A percentile compares a stretch with the other conserved stretches of the same genome.
Evolutionary conservation across 352 stramenopile species (phyloP).

Genomic region (Phytophthora crassamura): DNA sequence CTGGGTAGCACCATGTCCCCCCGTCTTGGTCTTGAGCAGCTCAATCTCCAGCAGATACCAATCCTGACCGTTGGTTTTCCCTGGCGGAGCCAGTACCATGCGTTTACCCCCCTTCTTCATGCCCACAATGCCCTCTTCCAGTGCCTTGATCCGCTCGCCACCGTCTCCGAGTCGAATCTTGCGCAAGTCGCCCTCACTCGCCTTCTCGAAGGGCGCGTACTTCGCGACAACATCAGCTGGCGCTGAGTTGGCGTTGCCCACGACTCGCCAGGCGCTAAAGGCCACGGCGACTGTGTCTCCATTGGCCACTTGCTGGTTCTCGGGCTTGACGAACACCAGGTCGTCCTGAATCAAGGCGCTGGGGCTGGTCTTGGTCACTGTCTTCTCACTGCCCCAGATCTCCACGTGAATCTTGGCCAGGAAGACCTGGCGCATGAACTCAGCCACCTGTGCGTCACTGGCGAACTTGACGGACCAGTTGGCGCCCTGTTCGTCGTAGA

Average conservation of each 20-base stretch:
- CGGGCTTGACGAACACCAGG: constrained; percentile 47
- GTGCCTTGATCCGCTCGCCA: constrained; percentile 83
- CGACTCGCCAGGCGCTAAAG: constrained; percentile 81
- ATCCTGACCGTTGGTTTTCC: constrained; percentile 82
- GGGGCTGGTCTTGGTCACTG: constrained; percentile 53
- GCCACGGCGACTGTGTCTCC: constrained; percentile 72
- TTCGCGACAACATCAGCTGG: constrained; percentile 78
- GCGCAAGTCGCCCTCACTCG: constrained; percentile 51
- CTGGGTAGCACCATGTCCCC: constrained; percentile 27
- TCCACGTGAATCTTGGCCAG: constrained; percentile 82
- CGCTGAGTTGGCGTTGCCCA: constrained; percentile 64
- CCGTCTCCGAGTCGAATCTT: constrained; percentile 84
- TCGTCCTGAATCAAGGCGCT: constrained; percentile 63
- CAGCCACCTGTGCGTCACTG: constrained; percentile 60
- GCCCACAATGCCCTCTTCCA: constrained; percentile 89
- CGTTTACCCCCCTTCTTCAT: constrained; percentile 91
- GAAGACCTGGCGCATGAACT: constrained; percentile 78
- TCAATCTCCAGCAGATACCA: constrained; percentile 87
- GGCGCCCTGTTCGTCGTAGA: constrained; percentile 72
- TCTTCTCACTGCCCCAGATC: constrained; percentile 76
- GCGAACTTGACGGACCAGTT: constrained; percentile 86
- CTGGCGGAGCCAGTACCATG: constrained; percentile 87
- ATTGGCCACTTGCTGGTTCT: constrained; percentile 41
- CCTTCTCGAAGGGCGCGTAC: constrained; percentile 81
- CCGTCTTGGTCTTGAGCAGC: constrained; percentile 75